phyloP scores from a whole-genome alignment of 345 rosid species.

The Syzygium oleosum region DNA sequence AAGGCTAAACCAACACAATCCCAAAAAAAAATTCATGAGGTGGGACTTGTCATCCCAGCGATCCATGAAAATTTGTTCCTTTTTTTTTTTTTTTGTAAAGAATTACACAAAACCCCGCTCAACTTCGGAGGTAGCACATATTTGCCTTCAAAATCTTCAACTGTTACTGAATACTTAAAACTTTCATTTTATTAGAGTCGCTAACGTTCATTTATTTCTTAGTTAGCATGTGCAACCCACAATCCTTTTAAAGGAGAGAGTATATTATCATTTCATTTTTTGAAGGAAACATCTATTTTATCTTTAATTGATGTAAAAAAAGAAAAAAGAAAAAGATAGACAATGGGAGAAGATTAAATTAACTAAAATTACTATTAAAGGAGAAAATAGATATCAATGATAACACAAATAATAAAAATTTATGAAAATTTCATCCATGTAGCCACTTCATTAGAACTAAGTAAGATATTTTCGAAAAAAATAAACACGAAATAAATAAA shows the following conservation, averaged over 20 bases:
- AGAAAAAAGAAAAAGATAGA: neutral
- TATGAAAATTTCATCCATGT: neutral
- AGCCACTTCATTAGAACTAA: neutral
- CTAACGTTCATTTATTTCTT: neutral
- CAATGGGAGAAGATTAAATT: neutral
- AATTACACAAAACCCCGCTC: neutral
- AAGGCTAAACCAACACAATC: neutral
- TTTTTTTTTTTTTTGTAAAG: neutral
- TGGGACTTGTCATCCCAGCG: neutral
- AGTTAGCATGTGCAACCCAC: neutral
- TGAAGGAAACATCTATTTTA: neutral
- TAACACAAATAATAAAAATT: neutral
- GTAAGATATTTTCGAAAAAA: neutral
- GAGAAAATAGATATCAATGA: neutral
- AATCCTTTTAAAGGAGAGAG: neutral
- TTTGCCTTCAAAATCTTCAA: neutral
- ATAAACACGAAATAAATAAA: neutral
- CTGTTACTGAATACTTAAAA: accelerated
- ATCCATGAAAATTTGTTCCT: accelerated
- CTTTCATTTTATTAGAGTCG: neutral
- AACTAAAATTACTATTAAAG: neutral
- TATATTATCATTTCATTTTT: neutral
- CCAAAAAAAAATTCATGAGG: neutral
- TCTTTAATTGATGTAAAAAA: neutral
- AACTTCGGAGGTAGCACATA: neutral